Evolutionary conservation across 257 asterid species (phyloP), one percentile per base, ranked within the genome.

Genomic region (Nicotiana sylvestris): DNA sequence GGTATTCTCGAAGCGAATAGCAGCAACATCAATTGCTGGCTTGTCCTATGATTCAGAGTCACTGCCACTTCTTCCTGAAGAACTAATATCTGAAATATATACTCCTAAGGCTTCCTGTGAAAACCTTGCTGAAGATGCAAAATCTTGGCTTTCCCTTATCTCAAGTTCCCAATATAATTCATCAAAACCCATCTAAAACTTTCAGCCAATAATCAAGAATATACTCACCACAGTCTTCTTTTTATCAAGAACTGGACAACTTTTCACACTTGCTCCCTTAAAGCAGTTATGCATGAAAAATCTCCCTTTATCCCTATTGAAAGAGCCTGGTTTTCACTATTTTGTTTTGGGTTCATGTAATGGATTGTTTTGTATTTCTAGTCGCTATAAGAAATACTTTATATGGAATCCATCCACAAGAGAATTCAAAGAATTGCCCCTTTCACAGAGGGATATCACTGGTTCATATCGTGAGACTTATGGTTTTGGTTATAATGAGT

Each of bases 401-500:
- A 56, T 91, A 58, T 88, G 88, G 90, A 90, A 90, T 78, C 93
- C 95, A 25, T 43, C 89, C n/a, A 68, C 87, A 1, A 87, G 85
- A 80, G 58, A 80, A 8, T 86, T 51, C 74, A 89, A 87, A 76
- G 77, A 35, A 6, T 81, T 90, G 77, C 91, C 95, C 5, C 74
- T 70, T 77, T 85, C 82, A 21, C 85, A 66, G 21, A 81, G 4
- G 6, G 72, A 78, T 8, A 0, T 18, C 2, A 51, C 1, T 68
- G 69, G 79, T 33, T 56, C 32, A 30, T 30, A 30, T 30, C 37
- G 5, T 33, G 37, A 33, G 37, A 33, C 67, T 69, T 83, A 76
- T 67, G 93, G 93, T 11, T 62, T 91, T 17, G 90, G 95, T 74
- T 91, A 37, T 70, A 90, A 88, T 83, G 83, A 83, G 43, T 82